These are phyloP conservation scores for Lasiodiplodia theobromae DNA, from an alignment of 2,329 filamentous ascomycete species.

Conservation along the genomic window DNA sequence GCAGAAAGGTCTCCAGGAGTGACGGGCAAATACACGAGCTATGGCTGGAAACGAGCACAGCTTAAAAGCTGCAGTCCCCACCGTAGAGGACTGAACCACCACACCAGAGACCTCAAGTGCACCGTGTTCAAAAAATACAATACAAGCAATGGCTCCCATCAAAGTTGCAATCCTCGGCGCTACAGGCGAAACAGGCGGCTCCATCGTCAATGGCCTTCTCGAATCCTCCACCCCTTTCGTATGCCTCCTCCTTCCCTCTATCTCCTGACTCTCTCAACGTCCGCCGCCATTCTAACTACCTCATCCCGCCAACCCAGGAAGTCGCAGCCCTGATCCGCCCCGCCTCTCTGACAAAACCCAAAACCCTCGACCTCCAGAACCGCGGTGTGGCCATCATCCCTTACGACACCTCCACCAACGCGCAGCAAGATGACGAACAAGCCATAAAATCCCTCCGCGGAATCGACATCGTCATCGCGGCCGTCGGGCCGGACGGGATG, in stretches of 20 bases:
- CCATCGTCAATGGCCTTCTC: constrained; percentile 51
- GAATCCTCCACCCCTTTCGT: constrained; percentile 17
- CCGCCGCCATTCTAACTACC: no score
- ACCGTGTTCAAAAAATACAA: neutral
- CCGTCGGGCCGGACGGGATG: constrained; percentile 33
- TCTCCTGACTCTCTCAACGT: neutral
- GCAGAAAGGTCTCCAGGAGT: neutral
- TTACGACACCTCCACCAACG: constrained; percentile 47
- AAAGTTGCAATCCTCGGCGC: constrained; percentile 51
- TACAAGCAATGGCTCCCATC: constrained; percentile 28
- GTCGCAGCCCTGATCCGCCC: neutral
- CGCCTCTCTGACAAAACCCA: neutral
- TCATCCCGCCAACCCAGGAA: neutral
- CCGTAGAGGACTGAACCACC: neutral
- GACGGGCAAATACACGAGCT: neutral
- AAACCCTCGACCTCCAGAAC: neutral
- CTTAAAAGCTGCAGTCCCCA: neutral
- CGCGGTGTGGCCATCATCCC: constrained; percentile 53
- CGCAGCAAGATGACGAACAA: constrained; percentile 49
- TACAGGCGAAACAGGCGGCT: constrained; percentile 52
- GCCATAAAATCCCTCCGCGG: constrained; percentile 51
- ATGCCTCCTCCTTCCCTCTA: neutral
- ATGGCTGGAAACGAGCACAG: neutral
- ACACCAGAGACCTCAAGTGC: neutral
- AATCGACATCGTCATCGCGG: constrained; percentile 46